Percentiles rank a stretch among this genome's conserved stretches.
phyloP scores from a whole-genome alignment of 2,329 filamentous ascomycete genomes.

The Exophiala sp. region DNA sequence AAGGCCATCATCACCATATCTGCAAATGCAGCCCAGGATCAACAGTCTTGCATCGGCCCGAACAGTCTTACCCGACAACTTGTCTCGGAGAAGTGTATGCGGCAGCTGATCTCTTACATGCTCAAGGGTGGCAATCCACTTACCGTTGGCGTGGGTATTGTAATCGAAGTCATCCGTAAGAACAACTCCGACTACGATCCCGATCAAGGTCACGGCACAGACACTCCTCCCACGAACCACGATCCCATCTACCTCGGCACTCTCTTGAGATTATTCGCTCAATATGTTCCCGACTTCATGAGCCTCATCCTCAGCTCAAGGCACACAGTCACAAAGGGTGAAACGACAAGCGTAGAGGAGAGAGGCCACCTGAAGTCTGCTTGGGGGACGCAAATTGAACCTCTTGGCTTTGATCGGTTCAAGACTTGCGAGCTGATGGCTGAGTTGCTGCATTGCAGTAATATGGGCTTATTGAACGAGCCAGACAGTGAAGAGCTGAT shows the following conservation, averaged over 20 bases:
- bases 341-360: conserved; percentile 59
- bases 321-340: conserved; percentile 55
- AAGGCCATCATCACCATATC: conserved; percentile 99
- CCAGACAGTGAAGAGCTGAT: conserved; percentile 85
- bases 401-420: conserved; percentile 93
- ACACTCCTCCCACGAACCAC: conserved; percentile 72
- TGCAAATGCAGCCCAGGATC: conserved; percentile 94
- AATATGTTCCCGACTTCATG: conserved; percentile 93
- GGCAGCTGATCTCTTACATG: conserved; percentile 87
- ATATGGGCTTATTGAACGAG: conserved; percentile 95
- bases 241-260: conserved; percentile 96
- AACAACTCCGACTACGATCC: conserved; percentile 99
- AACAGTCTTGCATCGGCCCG: conserved; percentile 97
- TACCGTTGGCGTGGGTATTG: conserved; percentile 92
- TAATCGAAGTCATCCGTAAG: conserved; percentile 98
- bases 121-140: conserved; percentile 87
- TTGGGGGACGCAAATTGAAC: conserved; percentile 87
- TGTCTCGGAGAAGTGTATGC: conserved; percentile 79
- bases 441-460: conserved; percentile 93
- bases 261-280: conserved; percentile 80
- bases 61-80: conserved; percentile 95
- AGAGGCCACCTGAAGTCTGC: conserved; percentile 77
- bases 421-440: conserved; percentile 99
- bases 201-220: conserved; percentile 78
- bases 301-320: conserved; percentile 74